phyloP scores from a whole-genome alignment of 139 green algal genomes.

The Coccomyxa sp. region DNA sequence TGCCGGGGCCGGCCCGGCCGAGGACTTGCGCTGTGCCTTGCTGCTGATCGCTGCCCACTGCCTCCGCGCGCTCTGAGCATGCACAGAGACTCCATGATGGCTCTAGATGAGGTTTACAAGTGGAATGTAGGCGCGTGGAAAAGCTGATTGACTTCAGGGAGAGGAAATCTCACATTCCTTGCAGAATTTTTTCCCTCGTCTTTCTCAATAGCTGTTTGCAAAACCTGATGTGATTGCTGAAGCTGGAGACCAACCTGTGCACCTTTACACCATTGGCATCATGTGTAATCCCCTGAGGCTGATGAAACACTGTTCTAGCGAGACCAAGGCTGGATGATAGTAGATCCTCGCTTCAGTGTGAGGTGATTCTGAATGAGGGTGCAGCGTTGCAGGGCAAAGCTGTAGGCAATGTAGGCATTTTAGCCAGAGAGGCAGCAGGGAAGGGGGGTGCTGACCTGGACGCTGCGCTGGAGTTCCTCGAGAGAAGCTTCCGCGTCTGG shows the following conservation, averaged over 20 bases:
- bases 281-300: not conserved
- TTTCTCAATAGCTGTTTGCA: too few species aligned
- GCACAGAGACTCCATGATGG: not conserved
- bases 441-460: not conserved
- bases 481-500: slow-evolving; percentile 23
- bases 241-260: too few species aligned
- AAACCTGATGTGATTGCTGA: too few species aligned
- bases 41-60: not conserved
- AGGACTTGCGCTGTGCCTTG: not conserved
- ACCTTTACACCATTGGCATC: not conserved
- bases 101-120: too few species aligned
- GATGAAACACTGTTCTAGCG: not conserved
- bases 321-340: not conserved
- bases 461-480: slow-evolving; percentile 7
- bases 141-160: too few species aligned
- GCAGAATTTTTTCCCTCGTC: too few species aligned
- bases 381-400: too few species aligned
- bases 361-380: not conserved
- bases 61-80: not conserved
- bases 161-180: too few species aligned
- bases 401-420: too few species aligned
- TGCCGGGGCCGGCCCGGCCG: not conserved
- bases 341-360: not conserved
- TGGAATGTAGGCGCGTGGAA: not conserved
- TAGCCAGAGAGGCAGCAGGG: too few species aligned